Conservation (phyloP, 805 yeast genomes). For the Lipomyces oligophaga region DNA sequence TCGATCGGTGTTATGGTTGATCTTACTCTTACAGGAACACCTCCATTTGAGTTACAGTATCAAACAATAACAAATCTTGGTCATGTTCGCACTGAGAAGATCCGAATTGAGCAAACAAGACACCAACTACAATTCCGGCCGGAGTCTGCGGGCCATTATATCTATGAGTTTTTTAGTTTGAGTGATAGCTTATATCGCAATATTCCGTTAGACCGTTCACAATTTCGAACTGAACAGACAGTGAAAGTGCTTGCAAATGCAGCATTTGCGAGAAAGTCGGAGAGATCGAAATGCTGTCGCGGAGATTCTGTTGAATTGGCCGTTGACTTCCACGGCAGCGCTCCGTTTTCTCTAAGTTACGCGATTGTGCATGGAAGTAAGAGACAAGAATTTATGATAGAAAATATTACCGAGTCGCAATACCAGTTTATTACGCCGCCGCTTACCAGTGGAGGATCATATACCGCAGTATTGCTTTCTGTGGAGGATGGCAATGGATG, state of each 20-base stretch:
- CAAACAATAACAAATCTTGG: slow-evolving; percentile 45
- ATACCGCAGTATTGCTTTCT: slow-evolving; percentile 56
- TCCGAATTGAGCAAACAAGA: slow-evolving; percentile 39
- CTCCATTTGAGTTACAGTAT: slow-evolving; percentile 73
- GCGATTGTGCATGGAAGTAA: slow-evolving; percentile 57
- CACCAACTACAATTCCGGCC: slow-evolving; percentile 70
- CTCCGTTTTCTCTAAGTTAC: slow-evolving; percentile 71
- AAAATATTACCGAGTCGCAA: slow-evolving; percentile 40
- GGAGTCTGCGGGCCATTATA: slow-evolving; percentile 72
- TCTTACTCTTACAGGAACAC: slow-evolving; percentile 64
- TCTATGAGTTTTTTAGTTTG: slow-evolving; percentile 62
- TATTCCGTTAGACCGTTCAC: slow-evolving; percentile 26
- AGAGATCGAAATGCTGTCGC: slow-evolving; percentile 43
- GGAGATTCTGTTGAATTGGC: slow-evolving; percentile 49
- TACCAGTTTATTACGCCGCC: slow-evolving; percentile 52
- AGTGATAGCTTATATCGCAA: slow-evolving; percentile 60
- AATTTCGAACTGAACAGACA: slow-evolving; percentile 35
- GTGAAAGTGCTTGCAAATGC: slow-evolving; percentile 42
- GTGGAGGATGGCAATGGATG: slow-evolving; percentile 77
- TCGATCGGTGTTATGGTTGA: slow-evolving; percentile 80
- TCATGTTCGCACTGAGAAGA: slow-evolving; percentile 34
- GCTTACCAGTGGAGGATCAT: slow-evolving; percentile 68
- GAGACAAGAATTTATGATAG: slow-evolving; percentile 44
- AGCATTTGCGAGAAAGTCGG: slow-evolving; percentile 32
- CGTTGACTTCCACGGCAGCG: slow-evolving; percentile 66